These are phyloP conservation scores for Anthostomella pinea DNA, from an alignment of 2,329 filamentous ascomycete species.

Conservation along the genomic window DNA sequence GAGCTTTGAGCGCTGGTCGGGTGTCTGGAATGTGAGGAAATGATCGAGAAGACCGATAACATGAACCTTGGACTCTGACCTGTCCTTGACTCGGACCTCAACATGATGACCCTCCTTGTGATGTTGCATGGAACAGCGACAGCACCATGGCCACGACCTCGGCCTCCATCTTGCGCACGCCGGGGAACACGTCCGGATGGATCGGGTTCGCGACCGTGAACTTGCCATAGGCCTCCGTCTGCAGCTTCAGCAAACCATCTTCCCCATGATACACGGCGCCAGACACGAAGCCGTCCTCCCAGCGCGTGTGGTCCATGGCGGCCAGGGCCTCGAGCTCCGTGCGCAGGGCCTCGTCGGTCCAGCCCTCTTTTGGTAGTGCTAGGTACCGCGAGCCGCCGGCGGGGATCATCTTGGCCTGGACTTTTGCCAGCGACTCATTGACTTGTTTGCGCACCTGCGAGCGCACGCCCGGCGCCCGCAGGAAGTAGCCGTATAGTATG, in stretches of 20 bases:
- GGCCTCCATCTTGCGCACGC: slow-evolving; percentile 98
- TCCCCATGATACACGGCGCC: slow-evolving; percentile 97
- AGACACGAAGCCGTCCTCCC: slow-evolving; percentile 94
- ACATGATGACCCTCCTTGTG: too few species aligned
- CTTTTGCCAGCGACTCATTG: slow-evolving; percentile 71
- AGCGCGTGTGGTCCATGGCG: slow-evolving; percentile 87
- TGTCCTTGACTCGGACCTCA: too few species aligned
- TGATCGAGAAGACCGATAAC: too few species aligned
- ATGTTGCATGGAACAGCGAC: slow-evolving; percentile 85
- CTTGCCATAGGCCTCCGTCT: slow-evolving; percentile 88
- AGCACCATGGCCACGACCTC: slow-evolving; percentile 96
- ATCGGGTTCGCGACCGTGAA: slow-evolving; percentile 97
- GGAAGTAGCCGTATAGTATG: slow-evolving; percentile 78
- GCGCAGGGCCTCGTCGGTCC: slow-evolving; percentile 73
- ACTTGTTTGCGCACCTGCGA: slow-evolving; percentile 83
- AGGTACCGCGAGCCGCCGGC: slow-evolving; percentile 70
- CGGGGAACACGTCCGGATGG: slow-evolving; percentile 96
- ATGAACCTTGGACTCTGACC: too few species aligned
- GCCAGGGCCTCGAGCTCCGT: slow-evolving; percentile 76
- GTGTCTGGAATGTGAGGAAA: too few species aligned
- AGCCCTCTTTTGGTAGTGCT: slow-evolving; percentile 77
- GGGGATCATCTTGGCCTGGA: slow-evolving; percentile 81
- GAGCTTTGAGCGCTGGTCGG: too few species aligned
- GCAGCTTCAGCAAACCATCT: slow-evolving; percentile 73
- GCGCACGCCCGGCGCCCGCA: slow-evolving; percentile 82